Percentiles rank a stretch among this genome's conserved stretches.
These are phyloP conservation scores for Melanomma pulvis-pyrius DNA, from an alignment of 495 filamentous ascomycete genomes.

Conservation along the genomic window DNA sequence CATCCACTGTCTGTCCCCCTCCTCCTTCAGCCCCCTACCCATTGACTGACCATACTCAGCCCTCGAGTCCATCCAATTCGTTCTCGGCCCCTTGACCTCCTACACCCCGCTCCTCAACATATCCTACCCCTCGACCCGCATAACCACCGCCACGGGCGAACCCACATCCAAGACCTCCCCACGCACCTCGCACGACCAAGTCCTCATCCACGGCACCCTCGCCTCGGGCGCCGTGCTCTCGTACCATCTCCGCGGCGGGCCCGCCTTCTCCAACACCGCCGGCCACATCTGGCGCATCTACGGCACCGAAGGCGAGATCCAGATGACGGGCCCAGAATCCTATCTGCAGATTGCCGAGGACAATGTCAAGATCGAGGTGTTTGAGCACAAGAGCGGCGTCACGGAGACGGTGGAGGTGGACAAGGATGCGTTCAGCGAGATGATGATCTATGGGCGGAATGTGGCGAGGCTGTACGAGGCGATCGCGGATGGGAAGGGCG, in stretches of 20 bases:
- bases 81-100: conserved; percentile 50
- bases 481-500: conserved; percentile 46
- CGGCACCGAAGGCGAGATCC: conserved; percentile 59
- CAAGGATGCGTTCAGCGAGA: conserved; percentile 47
- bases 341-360: conserved; percentile 47
- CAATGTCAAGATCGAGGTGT: conserved; percentile 49
- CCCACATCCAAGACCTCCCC: conserved; percentile 41
- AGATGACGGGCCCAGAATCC: conserved; percentile 45
- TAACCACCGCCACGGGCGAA: conserved; percentile 42
- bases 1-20: conserved; percentile 50
- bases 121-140: conserved; percentile 47
- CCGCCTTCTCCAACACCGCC: conserved; percentile 52
- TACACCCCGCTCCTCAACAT: conserved; percentile 51
- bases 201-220: conserved; percentile 53
- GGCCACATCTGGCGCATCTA: conserved; percentile 58
- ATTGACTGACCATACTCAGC: background rate
- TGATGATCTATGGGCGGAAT: conserved; percentile 43
- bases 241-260: conserved; percentile 53
- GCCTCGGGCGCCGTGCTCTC: conserved; percentile 48
- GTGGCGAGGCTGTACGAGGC: conserved; percentile 56
- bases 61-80: conserved; percentile 41
- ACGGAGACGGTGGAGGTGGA: conserved; percentile 51
- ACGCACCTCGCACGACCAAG: conserved; percentile 53
- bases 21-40: background rate
- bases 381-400: conserved; percentile 41